Evolutionary conservation across 257 asterid genomes (phyloP), one percentile per base, ranked within the genome.

Genomic region (Petrea volubilis): DNA sequence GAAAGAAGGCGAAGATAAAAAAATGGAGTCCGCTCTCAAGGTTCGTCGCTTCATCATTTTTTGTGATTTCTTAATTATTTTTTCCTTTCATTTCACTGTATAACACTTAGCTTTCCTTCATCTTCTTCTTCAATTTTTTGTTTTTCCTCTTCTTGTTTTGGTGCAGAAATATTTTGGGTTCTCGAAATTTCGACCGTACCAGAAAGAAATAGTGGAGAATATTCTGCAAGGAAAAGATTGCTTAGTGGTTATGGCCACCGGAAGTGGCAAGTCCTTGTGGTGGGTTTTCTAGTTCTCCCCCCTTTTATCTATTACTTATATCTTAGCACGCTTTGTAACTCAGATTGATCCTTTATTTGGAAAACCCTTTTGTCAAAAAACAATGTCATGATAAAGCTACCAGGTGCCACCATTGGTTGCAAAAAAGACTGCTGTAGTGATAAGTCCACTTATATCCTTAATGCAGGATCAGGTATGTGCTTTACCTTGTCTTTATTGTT

Each of bases 261-360:
- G 98, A 27, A 93, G 96, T 75, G 98, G 98, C 80, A 93, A 93
- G 66, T 93, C 98, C 18, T 71, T 93, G 71, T 90, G 97, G 98
- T 93, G 83, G 41, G 28, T 69, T 51, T 67, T 12, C 55, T 33
- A 15, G 36, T 38, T 28, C 18, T 8, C 14, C 15, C 29, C 25
- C 11, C 12, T 8, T 17, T 70, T n/a, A 3, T 40, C 7, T 51
- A 3, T 7, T 25, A 5, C 11, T 33, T 14, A 5, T 15, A 40
- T 20, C 44, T 64, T 44, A 33, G 24, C 49, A 33, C 18, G 12
- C 14, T 59, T 28, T 63, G 10, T 11, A 7, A 13, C 51, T 36
- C 29, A 71, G 29, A 18, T 49, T 51, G 66, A 34, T 64, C 41
- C 8, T 43, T 41, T 65, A 6, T 51, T 69, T 66, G 15, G 61